Percentiles rank a stretch among this genome's conserved stretches.
phyloP scores from a whole-genome alignment of 169 alveolate genomes.

The Pseudocohnilembus persalinus region DNA sequence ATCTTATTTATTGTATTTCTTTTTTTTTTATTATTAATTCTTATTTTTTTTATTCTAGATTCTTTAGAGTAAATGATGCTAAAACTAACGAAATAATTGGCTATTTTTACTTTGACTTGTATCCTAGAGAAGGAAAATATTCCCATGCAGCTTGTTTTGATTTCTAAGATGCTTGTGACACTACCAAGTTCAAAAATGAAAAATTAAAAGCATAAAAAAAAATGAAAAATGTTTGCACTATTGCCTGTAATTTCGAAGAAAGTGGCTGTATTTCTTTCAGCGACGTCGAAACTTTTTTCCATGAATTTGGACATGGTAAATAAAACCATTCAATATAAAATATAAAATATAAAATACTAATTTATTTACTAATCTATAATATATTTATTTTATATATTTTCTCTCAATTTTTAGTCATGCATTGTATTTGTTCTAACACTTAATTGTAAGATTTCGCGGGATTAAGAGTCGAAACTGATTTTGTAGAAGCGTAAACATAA shows the following conservation, averaged over 20 bases:
- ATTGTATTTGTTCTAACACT: not conserved
- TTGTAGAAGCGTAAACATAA: not conserved
- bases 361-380: too few species aligned
- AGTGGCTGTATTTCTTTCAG: not conserved
- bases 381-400: too few species aligned
- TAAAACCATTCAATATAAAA: too few species aligned
- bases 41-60: not conserved
- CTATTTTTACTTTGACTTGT: constrained; percentile 31
- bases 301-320: not conserved
- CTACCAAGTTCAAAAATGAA: not conserved
- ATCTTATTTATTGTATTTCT: too few species aligned
- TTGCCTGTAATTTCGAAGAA: not conserved
- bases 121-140: constrained; percentile 40
- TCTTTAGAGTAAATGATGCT: not conserved
- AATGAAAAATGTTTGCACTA: not conserved
- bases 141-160: constrained; percentile 33
- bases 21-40: not conserved
- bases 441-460: not conserved
- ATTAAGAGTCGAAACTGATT: not conserved
- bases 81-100: not conserved
- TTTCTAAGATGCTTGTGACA: not conserved
- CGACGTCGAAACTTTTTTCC: not conserved
- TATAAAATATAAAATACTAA: too few species aligned
- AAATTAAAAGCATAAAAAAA: too few species aligned
- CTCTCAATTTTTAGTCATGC: too few species aligned